phyloP scores from a whole-genome alignment of 1,139 yeast genomes.

The Scheffersomyces lignicola region DNA sequence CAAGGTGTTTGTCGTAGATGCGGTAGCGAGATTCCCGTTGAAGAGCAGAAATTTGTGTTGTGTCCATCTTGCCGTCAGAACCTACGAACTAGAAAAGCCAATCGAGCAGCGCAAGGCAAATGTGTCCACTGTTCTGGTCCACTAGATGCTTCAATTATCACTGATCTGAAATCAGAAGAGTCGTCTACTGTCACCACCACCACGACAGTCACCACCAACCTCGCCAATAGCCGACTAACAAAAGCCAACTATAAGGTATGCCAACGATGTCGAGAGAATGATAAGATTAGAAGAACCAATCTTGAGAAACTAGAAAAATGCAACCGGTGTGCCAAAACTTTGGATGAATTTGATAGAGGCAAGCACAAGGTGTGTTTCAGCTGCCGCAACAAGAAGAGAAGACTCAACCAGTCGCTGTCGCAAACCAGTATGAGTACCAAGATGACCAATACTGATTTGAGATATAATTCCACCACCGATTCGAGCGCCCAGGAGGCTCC shows the following conservation, averaged over 20 bases:
- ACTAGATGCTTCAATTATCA: conserved; percentile 44
- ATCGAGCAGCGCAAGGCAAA: conserved; percentile 60
- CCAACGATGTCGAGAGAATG: conserved; percentile 60
- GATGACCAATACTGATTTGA: conserved; percentile 1
- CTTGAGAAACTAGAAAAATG: conserved; percentile 61
- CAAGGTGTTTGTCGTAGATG: conserved; percentile 66
- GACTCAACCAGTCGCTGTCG: conserved; percentile 4
- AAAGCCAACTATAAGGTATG: conserved; percentile 54
- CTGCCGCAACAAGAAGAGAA: conserved; percentile 51
- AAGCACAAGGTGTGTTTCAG: conserved; percentile 55
- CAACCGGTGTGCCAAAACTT: conserved; percentile 56
- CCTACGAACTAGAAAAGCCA: conserved; percentile 55
- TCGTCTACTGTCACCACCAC: conserved; percentile 3
- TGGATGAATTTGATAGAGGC: conserved; percentile 45
- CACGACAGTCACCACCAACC: conserved; percentile 3
- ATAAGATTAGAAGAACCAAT: conserved; percentile 54
- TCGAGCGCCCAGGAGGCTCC: background rate
- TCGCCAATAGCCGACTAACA: background rate
- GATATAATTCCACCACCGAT: background rate
- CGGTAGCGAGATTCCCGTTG: conserved; percentile 53
- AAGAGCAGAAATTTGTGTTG: conserved; percentile 52
- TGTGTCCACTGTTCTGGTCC: conserved; percentile 72
- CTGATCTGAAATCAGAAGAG: conserved; percentile 16
- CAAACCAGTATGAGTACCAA: conserved; percentile 2
- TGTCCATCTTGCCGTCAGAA: conserved; percentile 61